Conservation (phyloP, 768 basidiomycete genomes). For the Myochromella boudieri region DNA sequence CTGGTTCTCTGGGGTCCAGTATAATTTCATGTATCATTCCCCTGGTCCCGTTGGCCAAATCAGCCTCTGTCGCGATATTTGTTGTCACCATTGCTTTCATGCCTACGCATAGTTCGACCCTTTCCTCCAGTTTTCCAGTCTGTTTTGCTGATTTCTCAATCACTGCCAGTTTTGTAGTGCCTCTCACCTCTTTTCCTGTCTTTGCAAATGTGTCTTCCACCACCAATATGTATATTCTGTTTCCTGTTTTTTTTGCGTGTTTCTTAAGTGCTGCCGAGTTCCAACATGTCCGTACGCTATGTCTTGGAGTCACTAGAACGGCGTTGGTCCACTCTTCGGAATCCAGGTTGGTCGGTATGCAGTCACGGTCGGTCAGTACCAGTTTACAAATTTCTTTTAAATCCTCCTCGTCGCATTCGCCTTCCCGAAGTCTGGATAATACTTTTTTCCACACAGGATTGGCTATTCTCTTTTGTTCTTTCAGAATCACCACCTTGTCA, state of each 20-base stretch:
- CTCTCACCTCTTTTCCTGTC: neutral
- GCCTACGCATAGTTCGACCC: conserved; percentile 29
- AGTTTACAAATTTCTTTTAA: neutral
- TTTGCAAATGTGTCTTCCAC: conserved; percentile 27
- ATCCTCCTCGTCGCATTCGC: neutral
- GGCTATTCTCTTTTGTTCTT: conserved; percentile 31
- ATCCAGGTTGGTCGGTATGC: conserved; percentile 26
- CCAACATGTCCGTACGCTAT: conserved; percentile 30
- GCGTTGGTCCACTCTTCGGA: conserved; percentile 18
- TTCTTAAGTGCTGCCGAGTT: conserved; percentile 27
- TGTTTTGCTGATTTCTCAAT: conserved; percentile 11
- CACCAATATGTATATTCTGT: conserved; percentile 23
- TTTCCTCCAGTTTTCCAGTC: conserved; percentile 18
- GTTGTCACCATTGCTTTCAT: conserved; percentile 36
- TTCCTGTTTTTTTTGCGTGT: conserved; percentile 16
- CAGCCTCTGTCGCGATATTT: conserved; percentile 38
- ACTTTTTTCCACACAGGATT: conserved; percentile 17
- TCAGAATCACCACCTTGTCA: conserved; percentile 31
- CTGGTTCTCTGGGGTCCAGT: conserved; percentile 33
- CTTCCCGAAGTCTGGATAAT: neutral
- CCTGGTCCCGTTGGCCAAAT: conserved; percentile 40
- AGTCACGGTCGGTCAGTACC: neutral
- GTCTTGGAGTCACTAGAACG: conserved; percentile 34
- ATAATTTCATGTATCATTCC: conserved; percentile 32
- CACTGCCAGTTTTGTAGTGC: conserved; percentile 2